Evolutionary conservation across 257 asterid species (phyloP).

Genomic region (Verbena officinalis): DNA sequence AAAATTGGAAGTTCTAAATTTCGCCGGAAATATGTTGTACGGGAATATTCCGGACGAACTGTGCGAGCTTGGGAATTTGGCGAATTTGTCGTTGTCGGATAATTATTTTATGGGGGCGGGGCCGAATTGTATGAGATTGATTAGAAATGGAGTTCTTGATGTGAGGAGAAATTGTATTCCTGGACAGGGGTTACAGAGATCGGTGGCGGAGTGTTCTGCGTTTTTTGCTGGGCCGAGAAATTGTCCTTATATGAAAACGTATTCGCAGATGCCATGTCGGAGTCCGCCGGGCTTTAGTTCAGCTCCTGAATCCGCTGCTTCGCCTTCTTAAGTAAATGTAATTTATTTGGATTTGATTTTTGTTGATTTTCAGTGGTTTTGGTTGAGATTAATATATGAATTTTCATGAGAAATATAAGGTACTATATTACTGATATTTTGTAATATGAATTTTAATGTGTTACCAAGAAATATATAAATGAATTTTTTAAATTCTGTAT

Average conservation of each 20-base stretch:
- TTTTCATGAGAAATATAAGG: background rate
- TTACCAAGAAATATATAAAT: no score
- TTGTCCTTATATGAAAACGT: constrained; percentile 27
- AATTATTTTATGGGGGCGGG: constrained; percentile 63
- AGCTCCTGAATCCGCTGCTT: constrained; percentile 27
- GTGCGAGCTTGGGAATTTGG: constrained; percentile 50
- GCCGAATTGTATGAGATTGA: constrained; percentile 52
- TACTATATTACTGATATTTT: no score
- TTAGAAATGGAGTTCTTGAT: constrained; percentile 59
- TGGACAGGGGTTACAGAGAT: constrained; percentile 60
- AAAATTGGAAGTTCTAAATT: constrained; percentile 53
- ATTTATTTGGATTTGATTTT: background rate
- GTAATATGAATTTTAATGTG: no score
- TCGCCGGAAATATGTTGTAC: constrained; percentile 59
- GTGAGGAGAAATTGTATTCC: constrained; percentile 64
- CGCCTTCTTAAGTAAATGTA: constrained; percentile 11
- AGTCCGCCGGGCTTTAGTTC: background rate
- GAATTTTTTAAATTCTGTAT: no score
- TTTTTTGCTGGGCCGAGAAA: constrained; percentile 50
- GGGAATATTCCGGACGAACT: constrained; percentile 66
- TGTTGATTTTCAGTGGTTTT: background rate
- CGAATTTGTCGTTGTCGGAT: constrained; percentile 55
- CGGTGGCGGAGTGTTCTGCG: constrained; percentile 48
- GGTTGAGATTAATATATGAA: background rate
- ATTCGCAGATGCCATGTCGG: constrained; percentile 33